phyloP scores from a whole-genome alignment of 164 flowering plant species.

The Tinospora cordifolia region DNA sequence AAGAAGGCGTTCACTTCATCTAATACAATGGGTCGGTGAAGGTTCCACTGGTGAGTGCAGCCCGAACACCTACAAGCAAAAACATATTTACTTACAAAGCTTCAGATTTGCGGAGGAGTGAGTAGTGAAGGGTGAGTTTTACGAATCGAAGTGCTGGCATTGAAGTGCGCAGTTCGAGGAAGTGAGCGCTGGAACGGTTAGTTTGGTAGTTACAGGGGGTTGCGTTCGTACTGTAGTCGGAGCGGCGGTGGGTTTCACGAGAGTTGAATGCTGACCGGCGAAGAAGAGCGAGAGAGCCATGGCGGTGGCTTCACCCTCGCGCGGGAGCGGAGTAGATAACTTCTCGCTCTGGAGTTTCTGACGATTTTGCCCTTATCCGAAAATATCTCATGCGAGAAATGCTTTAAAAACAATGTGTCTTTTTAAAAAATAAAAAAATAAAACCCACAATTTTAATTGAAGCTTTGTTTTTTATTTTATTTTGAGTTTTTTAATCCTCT shows the following conservation, averaged over 20 bases:
- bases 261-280: slow-evolving; percentile 1
- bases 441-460: no score
- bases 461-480: no score
- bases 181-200: slow-evolving; percentile 18
- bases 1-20: slow-evolving; percentile 61
- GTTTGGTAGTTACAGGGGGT: slow-evolving; percentile 17
- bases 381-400: no score
- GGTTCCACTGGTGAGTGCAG: slow-evolving; percentile 66
- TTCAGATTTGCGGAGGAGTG: background rate
- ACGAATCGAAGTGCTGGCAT: slow-evolving; percentile 85
- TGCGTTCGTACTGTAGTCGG: slow-evolving; percentile 10
- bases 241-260: slow-evolving; percentile 28
- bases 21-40: slow-evolving; percentile 58
- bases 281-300: slow-evolving; percentile 8
- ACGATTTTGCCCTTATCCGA: no score
- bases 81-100: background rate
- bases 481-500: no score
- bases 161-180: slow-evolving; percentile 58
- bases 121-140: slow-evolving; percentile 15
- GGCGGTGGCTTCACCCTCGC: background rate
- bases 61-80: slow-evolving; percentile 74
- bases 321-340: background rate
- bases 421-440: no score
- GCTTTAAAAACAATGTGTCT: no score
- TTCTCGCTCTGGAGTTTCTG: background rate